These are phyloP conservation scores for Penicillium cataractarum DNA, from an alignment of 495 filamentous ascomycete species.

Conservation along the genomic window DNA sequence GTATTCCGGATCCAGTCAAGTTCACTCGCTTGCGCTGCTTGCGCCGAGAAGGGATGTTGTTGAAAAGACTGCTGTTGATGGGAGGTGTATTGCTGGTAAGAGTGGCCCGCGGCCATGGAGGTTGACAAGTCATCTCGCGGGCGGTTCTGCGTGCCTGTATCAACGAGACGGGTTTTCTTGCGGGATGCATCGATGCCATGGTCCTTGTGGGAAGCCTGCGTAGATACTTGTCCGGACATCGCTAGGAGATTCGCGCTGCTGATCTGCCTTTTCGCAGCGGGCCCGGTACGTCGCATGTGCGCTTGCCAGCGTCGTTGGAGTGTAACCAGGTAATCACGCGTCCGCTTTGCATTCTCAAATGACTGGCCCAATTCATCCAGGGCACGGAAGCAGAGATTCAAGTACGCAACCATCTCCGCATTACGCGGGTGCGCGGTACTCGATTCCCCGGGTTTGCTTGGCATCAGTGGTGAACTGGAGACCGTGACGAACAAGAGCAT, in stretches of 20 bases:
- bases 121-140: conserved; percentile 7
- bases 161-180: conserved; percentile 36
- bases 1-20: conserved; percentile 42
- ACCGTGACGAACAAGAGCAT: conserved; percentile 53
- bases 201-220: conserved; percentile 31
- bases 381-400: conserved; percentile 53
- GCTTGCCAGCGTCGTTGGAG: conserved; percentile 52
- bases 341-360: conserved; percentile 52
- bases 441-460: conserved; percentile 26
- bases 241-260: conserved; percentile 29
- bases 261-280: conserved; percentile 40
- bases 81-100: conserved; percentile 11
- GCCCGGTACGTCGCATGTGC: conserved; percentile 47
- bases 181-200: conserved; percentile 1
- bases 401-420: conserved; percentile 48
- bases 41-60: conserved; percentile 9
- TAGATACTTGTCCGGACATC: conserved; percentile 5
- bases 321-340: conserved; percentile 48
- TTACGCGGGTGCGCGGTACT: conserved; percentile 31
- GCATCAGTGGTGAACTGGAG: conserved; percentile 37
- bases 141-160: conserved; percentile 7
- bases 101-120: neutral
- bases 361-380: conserved; percentile 51
- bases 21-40: conserved; percentile 27
- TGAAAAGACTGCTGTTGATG: conserved; percentile 11